Base-by-base conservation (phyloP, 352 stramenopile genomes). In the Globisporangium mamillatum region DNA sequence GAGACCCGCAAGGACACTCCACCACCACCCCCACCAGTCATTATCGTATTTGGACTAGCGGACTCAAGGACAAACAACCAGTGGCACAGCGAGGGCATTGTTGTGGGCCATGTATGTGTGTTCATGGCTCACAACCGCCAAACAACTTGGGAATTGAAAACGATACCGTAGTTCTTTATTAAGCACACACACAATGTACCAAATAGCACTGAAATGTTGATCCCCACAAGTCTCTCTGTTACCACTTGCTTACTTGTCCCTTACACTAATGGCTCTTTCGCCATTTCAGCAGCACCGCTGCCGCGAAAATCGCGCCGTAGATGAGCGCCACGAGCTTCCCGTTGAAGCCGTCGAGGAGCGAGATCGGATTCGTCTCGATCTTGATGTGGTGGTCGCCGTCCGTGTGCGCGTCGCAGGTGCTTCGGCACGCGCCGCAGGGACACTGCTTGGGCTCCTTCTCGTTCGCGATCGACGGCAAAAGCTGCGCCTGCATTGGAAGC, bases 341-440 rank as follows among this genome's bases (percentile, higher is more conserved):
- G 66, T 80, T 80, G 52, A 95, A 93, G 18, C 87, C 87, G 25
- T 88, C 71, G 24, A 85, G 71, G 18, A 92, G 59, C 24, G 82
- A 88, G 67, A 93, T 93, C 4, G 87, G 87, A 55, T 92, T 72
- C n/a, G 81, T 72, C 4, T 86, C 73, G 18, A 91, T 68, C 52
- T 82, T 73, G 67, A 90, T 84, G 38, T 76, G 65, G 60, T 79
- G 75, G n/a, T 62, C 62, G 12, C 69, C 74, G 53, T 63, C 27
- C 22, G 38, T 38, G 57, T 84, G 77, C 4, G 80, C 73, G 54
- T 91, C 82, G 67, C 87, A 95, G 34, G 87, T 91, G 5, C 73
- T 73, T 27, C 81, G 82, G 46, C 87, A 95, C 1, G 87, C 75
- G 27, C 83, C 84, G 58, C 87, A 95, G 1, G 87, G 87, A 68